These are phyloP conservation scores for Xylariaceae sp. DNA, from an alignment of 2,329 filamentous ascomycete genomes.

Conservation along the genomic window DNA sequence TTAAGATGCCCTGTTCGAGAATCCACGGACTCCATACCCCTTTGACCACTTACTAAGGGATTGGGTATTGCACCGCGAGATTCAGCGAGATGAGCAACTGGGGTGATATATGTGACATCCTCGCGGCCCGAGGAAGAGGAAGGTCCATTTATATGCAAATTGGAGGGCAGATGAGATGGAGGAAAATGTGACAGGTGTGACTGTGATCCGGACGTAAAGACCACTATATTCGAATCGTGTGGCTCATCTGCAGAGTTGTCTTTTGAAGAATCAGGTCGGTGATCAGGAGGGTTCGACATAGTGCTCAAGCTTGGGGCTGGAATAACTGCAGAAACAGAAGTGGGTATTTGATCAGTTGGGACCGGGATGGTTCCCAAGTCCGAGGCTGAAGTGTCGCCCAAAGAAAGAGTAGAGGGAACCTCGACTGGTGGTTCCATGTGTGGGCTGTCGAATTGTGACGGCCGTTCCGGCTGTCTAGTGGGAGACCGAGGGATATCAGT, in stretches of 20 bases:
- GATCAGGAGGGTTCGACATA: neutral
- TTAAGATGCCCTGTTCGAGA: neutral
- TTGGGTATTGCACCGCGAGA: too few relatives aligned
- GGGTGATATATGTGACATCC: neutral
- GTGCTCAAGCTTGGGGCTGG: neutral
- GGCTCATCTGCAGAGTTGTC: neutral
- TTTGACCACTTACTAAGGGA: neutral
- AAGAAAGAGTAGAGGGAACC: neutral
- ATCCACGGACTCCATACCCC: neutral
- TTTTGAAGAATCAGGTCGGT: neutral
- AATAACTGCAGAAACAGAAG: neutral
- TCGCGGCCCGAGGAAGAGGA: constrained; percentile 1
- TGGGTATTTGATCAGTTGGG: neutral
- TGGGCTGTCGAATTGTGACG: neutral
- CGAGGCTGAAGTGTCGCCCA: neutral
- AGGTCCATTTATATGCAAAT: constrained; percentile 1
- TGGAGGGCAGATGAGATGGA: neutral
- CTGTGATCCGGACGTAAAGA: neutral
- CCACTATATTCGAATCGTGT: neutral
- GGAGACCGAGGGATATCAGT: neutral
- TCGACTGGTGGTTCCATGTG: neutral
- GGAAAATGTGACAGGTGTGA: neutral
- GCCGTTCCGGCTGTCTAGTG: neutral
- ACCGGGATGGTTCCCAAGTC: neutral
- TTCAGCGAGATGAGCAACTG: too few relatives aligned